These are phyloP conservation scores for Cercospora berteroae DNA, from an alignment of 2,329 filamentous ascomycete genomes.

Conservation along the genomic window DNA sequence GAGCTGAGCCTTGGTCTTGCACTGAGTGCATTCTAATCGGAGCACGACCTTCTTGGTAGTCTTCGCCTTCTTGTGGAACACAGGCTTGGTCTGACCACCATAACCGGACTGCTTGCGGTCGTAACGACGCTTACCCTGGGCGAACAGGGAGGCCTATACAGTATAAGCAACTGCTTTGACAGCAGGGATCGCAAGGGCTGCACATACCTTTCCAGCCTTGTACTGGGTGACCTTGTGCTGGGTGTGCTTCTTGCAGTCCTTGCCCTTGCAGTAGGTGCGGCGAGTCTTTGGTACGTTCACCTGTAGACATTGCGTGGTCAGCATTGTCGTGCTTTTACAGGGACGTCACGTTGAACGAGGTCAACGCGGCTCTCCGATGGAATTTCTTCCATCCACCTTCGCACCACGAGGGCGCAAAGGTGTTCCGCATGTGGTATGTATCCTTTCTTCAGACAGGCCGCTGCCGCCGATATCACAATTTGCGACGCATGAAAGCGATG, in stretches of 20 bases:
- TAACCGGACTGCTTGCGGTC: constrained; percentile 99
- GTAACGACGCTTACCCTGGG: constrained; percentile 99
- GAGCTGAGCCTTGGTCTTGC: constrained; percentile 98
- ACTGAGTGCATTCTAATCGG: constrained; percentile 93
- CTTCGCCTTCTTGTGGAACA: constrained; percentile 99
- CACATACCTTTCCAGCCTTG: constrained; percentile 83
- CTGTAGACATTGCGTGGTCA: constrained; percentile 46
- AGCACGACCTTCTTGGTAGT: constrained; percentile 99
- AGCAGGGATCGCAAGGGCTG: not conserved
- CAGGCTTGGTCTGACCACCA: constrained; percentile 99
- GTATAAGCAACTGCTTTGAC: not conserved
- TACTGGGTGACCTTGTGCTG: constrained; percentile 95
- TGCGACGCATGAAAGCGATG: not conserved
- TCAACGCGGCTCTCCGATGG: constrained; percentile 15
- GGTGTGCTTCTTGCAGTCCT: constrained; percentile 73
- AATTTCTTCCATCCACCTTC: constrained; percentile 7
- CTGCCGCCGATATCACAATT: not conserved
- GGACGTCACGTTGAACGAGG: constrained; percentile 11
- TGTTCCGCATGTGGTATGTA: constrained; percentile 17
- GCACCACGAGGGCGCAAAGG: constrained; percentile 8
- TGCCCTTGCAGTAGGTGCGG: constrained; percentile 97
- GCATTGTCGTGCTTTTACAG: constrained; percentile 7
- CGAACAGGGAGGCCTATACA: constrained; percentile 78
- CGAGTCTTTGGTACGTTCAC: constrained; percentile 99
- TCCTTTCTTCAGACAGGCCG: not conserved